A percentile compares a stretch with the other conserved stretches of the same genome.
Conservation (phyloP, 257 asterid genomes). For the Eucommia ulmoides region DNA sequence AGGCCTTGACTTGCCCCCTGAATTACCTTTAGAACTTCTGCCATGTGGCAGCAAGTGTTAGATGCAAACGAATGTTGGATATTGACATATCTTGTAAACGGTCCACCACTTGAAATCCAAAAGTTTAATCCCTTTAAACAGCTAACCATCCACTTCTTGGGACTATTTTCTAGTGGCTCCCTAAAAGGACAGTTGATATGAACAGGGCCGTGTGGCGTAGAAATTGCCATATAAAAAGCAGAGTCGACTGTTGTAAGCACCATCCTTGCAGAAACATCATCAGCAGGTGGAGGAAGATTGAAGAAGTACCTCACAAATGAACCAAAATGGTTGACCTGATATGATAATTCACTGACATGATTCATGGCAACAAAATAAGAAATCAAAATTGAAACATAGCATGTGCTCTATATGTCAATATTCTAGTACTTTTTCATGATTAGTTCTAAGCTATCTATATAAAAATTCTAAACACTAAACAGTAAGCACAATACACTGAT, state of each 20-base stretch:
- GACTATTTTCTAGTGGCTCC: conserved; percentile 67
- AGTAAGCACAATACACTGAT: too few species aligned
- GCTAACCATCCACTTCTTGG: conserved; percentile 37
- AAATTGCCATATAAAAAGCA: conserved; percentile 57
- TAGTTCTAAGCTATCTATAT: too few species aligned
- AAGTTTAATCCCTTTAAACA: conserved; percentile 63
- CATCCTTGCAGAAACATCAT: conserved; percentile 66
- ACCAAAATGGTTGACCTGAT: conserved; percentile 78
- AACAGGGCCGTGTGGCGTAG: conserved; percentile 80
- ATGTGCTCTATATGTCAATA: too few species aligned
- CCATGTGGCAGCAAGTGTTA: conserved; percentile 24
- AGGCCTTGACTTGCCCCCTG: conserved; percentile 70
- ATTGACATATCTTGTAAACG: conserved; percentile 66
- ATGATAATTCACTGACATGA: conserved; percentile 7
- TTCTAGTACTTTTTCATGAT: too few species aligned
- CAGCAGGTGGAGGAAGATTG: conserved; percentile 72
- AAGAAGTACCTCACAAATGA: conserved; percentile 61
- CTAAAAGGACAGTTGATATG: conserved; percentile 91
- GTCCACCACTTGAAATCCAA: conserved; percentile 63
- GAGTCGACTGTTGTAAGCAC: conserved; percentile 83
- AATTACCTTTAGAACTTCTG: conserved; percentile 45
- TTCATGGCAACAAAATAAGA: background rate
- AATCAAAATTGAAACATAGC: background rate
- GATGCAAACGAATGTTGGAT: conserved; percentile 31
- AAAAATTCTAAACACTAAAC: too few species aligned